Evolutionary conservation across 139 green algal species (phyloP).

Genomic region (Eudorina sp.): DNA sequence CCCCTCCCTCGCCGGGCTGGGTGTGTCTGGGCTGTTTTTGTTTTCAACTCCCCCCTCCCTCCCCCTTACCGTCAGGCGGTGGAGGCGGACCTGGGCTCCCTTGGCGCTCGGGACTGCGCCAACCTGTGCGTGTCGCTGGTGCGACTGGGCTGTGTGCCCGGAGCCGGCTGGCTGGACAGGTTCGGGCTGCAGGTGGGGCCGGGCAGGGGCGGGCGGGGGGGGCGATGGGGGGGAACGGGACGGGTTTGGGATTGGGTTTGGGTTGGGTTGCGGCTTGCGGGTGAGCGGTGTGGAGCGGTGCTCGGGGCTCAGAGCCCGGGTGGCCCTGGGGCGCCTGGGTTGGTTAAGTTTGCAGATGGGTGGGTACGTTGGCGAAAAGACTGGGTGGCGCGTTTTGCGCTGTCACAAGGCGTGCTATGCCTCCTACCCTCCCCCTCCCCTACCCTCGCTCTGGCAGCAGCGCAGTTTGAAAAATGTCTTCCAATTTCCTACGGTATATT

Average conservation of each 20-base stretch:
- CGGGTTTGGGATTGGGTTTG: too few relatives aligned
- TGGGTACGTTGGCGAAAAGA: background rate
- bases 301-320: too few relatives aligned
- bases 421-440: background rate
- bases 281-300: too few relatives aligned
- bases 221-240: too few relatives aligned
- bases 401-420: background rate
- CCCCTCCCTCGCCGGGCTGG: background rate
- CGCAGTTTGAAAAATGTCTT: background rate
- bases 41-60: background rate
- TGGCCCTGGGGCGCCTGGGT: too few relatives aligned
- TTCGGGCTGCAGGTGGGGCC: background rate
- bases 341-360: background rate
- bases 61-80: slow-evolving; percentile 9
- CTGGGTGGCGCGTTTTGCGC: background rate
- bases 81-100: slow-evolving; percentile 15
- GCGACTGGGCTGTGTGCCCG: slow-evolving; percentile 30
- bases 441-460: background rate
- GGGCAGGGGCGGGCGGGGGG: background rate
- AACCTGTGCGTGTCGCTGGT: slow-evolving; percentile 37
- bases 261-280: too few relatives aligned
- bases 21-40: too few relatives aligned
- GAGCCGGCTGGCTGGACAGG: background rate
- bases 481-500: too few relatives aligned
- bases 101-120: slow-evolving; percentile 23